Percentiles rank a stretch among this genome's conserved stretches.
These are phyloP conservation scores for Diphasiastrum complanatum DNA, from an alignment of 83 land plant genomes.

Conservation along the genomic window DNA sequence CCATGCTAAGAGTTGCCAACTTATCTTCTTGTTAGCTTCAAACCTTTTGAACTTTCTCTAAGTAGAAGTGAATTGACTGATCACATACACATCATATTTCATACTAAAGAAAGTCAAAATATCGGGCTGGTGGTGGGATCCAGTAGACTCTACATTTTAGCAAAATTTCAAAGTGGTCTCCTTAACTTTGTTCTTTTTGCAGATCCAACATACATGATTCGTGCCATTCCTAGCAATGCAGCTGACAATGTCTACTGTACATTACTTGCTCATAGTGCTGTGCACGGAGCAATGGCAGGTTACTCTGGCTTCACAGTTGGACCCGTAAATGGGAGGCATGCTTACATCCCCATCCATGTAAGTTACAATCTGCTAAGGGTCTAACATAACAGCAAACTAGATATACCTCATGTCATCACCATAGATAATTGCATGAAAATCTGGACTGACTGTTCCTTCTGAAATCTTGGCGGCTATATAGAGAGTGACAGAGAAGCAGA, in stretches of 20 bases:
- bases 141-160: neutral
- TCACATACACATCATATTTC: no score
- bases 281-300: constrained; percentile 90
- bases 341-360: constrained; percentile 69
- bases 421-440: neutral
- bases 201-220: constrained; percentile 91
- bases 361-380: neutral
- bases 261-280: constrained; percentile 74
- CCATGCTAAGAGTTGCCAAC: neutral
- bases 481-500: constrained; percentile 23
- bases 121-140: no score
- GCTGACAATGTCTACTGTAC: constrained; percentile 85
- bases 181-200: no score
- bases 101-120: no score
- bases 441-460: neutral
- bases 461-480: constrained; percentile 1
- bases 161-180: constrained; percentile 11
- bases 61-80: no score
- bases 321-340: constrained; percentile 66
- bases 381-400: neutral
- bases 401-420: neutral
- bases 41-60: no score
- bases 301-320: constrained; percentile 74
- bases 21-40: no score
- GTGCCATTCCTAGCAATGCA: constrained; percentile 79